A percentile compares a stretch with the other conserved stretches of the same genome.
Conservation (phyloP, 495 filamentous ascomycete species). For the Neurospora sp. region DNA sequence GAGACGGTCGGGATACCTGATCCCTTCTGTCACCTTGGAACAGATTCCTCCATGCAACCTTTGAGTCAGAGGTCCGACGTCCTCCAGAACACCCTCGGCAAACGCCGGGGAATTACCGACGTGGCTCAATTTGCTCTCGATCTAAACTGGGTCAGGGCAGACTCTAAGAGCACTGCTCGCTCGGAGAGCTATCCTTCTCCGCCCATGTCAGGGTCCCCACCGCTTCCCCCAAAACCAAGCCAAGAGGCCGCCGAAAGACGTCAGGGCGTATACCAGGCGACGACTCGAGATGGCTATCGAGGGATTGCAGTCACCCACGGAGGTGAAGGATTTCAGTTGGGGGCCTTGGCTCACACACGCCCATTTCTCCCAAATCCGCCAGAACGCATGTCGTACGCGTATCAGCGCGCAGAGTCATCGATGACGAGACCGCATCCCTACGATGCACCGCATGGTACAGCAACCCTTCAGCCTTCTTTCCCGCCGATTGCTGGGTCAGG, state of each 20-base stretch:
- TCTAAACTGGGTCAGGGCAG: slow-evolving; percentile 56
- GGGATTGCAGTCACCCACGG: slow-evolving; percentile 31
- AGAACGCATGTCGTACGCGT: slow-evolving; percentile 29
- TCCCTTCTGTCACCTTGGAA: slow-evolving; percentile 17
- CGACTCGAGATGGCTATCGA: slow-evolving; percentile 39
- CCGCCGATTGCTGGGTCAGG: slow-evolving; percentile 22
- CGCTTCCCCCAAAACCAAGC: slow-evolving; percentile 54
- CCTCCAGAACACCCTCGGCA: slow-evolving; percentile 44
- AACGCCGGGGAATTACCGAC: slow-evolving; percentile 51
- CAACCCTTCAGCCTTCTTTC: slow-evolving; percentile 25
- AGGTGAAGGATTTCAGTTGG: slow-evolving; percentile 24
- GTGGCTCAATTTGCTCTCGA: slow-evolving; percentile 61
- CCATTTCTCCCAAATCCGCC: slow-evolving; percentile 29
- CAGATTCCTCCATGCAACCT: slow-evolving; percentile 39
- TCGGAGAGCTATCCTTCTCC: slow-evolving; percentile 62
- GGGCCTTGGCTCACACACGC: slow-evolving; percentile 25
- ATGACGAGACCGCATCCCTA: slow-evolving; percentile 28
- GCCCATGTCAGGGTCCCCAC: slow-evolving; percentile 78
- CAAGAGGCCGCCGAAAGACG: slow-evolving; percentile 49
- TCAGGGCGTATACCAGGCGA: slow-evolving; percentile 39
- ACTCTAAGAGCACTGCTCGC: slow-evolving; percentile 55
- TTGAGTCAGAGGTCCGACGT: slow-evolving; percentile 32
- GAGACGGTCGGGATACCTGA: slow-evolving; percentile 18
- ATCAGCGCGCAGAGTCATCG: slow-evolving; percentile 27
- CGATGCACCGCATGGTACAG: slow-evolving; percentile 22